A percentile compares a stretch with the other conserved stretches of the same genome.
phyloP scores from a whole-genome alignment of 805 yeast species.

The Myxozyma monticola region DNA sequence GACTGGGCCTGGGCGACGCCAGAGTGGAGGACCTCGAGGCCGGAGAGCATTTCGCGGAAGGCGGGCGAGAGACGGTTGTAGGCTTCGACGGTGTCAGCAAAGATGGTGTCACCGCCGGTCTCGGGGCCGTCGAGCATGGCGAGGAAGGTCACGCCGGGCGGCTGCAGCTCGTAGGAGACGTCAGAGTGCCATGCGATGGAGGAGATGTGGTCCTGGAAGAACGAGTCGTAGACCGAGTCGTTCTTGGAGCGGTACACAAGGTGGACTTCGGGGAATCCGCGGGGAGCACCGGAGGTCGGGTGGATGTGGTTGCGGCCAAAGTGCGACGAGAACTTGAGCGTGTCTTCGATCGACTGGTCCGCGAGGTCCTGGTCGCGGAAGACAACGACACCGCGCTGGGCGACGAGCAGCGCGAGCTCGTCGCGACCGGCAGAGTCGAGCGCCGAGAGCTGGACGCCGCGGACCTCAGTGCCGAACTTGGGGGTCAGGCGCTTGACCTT shows the following conservation, averaged over 20 bases:
- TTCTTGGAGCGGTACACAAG: slow-evolving; percentile 55
- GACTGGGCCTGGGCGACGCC: slow-evolving; percentile 51
- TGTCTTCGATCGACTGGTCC: slow-evolving; percentile 38
- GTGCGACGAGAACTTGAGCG: slow-evolving; percentile 54
- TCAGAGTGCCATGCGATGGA: slow-evolving; percentile 65
- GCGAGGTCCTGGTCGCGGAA: slow-evolving; percentile 72
- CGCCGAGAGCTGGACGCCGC: slow-evolving; percentile 61
- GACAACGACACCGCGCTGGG: slow-evolving; percentile 70
- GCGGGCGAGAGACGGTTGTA: slow-evolving; percentile 69
- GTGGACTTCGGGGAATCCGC: slow-evolving; percentile 58
- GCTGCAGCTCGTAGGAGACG: slow-evolving; percentile 69
- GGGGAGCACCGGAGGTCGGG: slow-evolving; percentile 72
- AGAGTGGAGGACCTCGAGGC: slow-evolving; percentile 68
- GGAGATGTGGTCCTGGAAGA: slow-evolving; percentile 33
- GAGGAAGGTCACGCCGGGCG: slow-evolving; percentile 71
- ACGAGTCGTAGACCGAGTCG: slow-evolving; percentile 34
- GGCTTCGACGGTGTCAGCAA: slow-evolving; percentile 70
- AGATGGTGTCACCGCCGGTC: slow-evolving; percentile 77
- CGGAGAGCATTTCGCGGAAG: slow-evolving; percentile 57
- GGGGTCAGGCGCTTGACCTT: slow-evolving; percentile 53
- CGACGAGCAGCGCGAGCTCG: slow-evolving; percentile 68
- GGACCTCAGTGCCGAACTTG: slow-evolving; percentile 65
- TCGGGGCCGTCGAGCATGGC: slow-evolving; percentile 60
- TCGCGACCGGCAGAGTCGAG: slow-evolving; percentile 58
- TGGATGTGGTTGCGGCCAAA: slow-evolving; percentile 74